Base-by-base conservation (phyloP, 1,284 basidiomycete species). In the Heliocybe sulcata region DNA sequence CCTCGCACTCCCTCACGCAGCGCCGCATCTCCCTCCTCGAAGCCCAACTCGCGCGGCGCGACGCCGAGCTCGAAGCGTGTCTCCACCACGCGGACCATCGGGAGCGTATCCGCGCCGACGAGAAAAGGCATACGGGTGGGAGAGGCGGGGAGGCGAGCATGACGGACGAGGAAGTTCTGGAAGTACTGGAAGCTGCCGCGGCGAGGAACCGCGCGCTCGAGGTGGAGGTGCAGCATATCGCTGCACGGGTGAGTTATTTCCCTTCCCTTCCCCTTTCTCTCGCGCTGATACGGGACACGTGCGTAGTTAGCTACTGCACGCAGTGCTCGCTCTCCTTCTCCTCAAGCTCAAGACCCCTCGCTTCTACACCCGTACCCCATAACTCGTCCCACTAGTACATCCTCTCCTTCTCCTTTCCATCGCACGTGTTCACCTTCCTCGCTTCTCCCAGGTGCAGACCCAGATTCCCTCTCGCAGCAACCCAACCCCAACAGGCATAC, bases 1-100 rank as follows among this genome's bases (percentile, higher is more conserved):
- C 59, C 60, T 9, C 66, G 65, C 14, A 75, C 72, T 0, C 70
- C 67, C 11, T 67, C 72, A 35, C 64, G 69, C 8, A 70, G 74
- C 0, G 76, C 1, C 72, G 73, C 47, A 73, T 81, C 33, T 63
- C 73, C 6, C 64, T 69, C 10, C 71, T 86, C 1, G 74, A 79
- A 54, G 79, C 82, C 0, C 77, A 77, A 61, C 65, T 85, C 3
- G 79, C 82, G 0, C 72, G 73, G 4, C 72, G 82, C 22, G 83
- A 85, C 45, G 75, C 75, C 0, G 79, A 82, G 57, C 69, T 85
- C 3, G 76, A 79, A 58, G 63, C 60, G 1, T 71, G 67, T 53
- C 57, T 73, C 3, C 57, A 54, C 2, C 63, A 65, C 52, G 27
- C 54, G 22, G 58, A 55, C 3, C 63, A 64, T 45, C 25, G 12